Base-by-base conservation (phyloP, 2,329 filamentous ascomycete species). In the Knoxdaviesia proteae region DNA sequence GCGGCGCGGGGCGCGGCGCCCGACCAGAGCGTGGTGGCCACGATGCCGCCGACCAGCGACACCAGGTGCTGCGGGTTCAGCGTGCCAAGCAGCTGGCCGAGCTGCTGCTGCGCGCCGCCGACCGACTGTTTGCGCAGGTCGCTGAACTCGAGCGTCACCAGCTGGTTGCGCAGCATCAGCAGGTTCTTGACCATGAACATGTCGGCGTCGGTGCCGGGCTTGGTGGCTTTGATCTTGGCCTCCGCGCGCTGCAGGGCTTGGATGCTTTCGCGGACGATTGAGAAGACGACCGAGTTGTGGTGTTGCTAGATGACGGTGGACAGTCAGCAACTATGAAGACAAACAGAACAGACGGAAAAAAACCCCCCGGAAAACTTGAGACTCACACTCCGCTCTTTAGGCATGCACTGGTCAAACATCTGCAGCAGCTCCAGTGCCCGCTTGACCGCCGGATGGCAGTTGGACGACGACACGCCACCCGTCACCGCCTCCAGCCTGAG, bases 121-220 rank as follows among this genome's bases (percentile, higher is more conserved):
- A 59, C 58, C 5, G 58, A 56, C 38, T 69, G 64, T 44, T 68
- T 69, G 46, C 72, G 63, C 10, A 75, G 68, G 49, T 77, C 73
- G 42, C 73, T 87, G 49, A 98, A 94, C 61, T 98, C 90, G 47
- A 98, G 86, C 7, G 87, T 87, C 31, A 98, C 77, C 42, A 98
- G 81, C 56, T 94, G 84, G 55, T 94, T 92, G 59, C 96, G 96
- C 42, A 98, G 72, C 41, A 94, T 79, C 41, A 98, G 78, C 2
- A 98, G 70, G 56, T 98, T 94, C 51, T 88, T 90, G 52, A 98
- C 79, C 53, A 94, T 77, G 60, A 98, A 98, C 5, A 98, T 69
- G 50, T 94, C 82, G 0, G 81, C 73, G 55, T 96, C 86, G 6
- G 78, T 55, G 29, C 69, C 65, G 44, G 59, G 54, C 49, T 65